Evolutionary conservation across 192 early-diverging fungal species (phyloP).

Genomic region (Coemansia sp.): DNA sequence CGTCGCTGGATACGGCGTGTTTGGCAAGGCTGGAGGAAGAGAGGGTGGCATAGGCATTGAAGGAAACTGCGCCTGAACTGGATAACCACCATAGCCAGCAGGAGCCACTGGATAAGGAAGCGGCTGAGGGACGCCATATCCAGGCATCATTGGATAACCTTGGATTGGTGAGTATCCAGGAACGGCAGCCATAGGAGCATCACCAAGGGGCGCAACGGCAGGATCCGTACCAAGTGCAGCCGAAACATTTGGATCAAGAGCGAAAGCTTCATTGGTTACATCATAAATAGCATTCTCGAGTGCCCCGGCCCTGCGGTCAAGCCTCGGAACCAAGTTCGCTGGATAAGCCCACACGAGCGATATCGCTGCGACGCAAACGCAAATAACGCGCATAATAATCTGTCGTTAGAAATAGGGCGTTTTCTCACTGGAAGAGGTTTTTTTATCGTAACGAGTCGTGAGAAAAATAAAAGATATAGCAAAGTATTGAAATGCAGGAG

Average conservation of each 20-base stretch:
- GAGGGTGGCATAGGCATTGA: background rate
- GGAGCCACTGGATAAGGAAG: background rate
- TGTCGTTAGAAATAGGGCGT: background rate
- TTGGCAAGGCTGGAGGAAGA: background rate
- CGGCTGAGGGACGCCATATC: background rate
- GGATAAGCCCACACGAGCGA: constrained; percentile 28
- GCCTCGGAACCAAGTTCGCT: constrained; percentile 11
- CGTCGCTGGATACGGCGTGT: background rate
- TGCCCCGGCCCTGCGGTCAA: constrained; percentile 10
- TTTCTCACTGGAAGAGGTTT: too few species aligned
- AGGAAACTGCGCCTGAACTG: background rate
- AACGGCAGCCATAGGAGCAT: background rate
- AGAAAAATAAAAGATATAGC: constrained; percentile 1
- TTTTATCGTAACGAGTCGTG: background rate
- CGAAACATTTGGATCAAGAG: constrained; percentile 26
- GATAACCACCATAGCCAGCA: constrained; percentile 1
- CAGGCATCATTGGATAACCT: background rate
- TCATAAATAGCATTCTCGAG: constrained; percentile 37
- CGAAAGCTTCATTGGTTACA: constrained; percentile 19
- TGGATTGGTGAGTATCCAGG: background rate
- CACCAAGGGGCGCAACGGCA: constrained; percentile 3
- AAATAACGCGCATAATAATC: constrained; percentile 27
- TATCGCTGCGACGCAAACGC: constrained; percentile 29
- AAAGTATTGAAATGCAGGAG: background rate
- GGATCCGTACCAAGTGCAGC: constrained; percentile 11